Percentiles rank a stretch among this genome's conserved stretches.
Conservation (phyloP, 257 asterid genomes). For the Solanum chilense region DNA sequence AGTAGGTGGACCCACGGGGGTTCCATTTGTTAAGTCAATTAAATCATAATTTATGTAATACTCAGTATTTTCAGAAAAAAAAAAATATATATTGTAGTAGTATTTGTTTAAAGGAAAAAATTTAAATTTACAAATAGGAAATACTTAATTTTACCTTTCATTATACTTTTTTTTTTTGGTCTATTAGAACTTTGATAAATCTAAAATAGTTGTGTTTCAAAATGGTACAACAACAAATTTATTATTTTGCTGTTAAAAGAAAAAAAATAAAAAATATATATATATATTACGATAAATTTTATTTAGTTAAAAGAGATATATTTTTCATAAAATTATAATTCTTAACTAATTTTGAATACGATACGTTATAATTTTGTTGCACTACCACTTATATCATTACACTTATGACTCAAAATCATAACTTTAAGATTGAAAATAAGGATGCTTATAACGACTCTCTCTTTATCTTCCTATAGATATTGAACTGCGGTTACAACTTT, state of each 20-base stretch:
- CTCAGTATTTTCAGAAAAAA: neutral
- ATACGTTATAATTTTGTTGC: no score
- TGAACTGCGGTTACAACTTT: neutral
- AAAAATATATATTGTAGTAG: neutral
- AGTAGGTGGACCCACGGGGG: neutral
- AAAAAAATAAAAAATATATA: no score
- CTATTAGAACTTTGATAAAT: neutral
- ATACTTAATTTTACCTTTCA: neutral
- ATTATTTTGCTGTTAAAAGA: no score
- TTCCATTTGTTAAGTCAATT: neutral
- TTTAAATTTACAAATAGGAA: neutral
- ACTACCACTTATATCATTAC: no score
- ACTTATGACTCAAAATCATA: neutral
- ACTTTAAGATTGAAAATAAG: no score
- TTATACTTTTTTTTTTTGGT: fast-evolving
- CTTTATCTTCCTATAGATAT: no score
- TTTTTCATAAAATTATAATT: no score
- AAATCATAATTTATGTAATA: neutral
- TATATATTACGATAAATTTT: no score
- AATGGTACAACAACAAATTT: neutral
- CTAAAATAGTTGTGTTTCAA: neutral
- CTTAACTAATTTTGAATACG: no score
- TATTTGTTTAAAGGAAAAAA: neutral
- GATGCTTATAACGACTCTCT: neutral
- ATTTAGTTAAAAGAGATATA: no score